Evolutionary conservation across 768 basidiomycete genomes (phyloP).

Genomic region (Dictyophora rubrovolvata): DNA sequence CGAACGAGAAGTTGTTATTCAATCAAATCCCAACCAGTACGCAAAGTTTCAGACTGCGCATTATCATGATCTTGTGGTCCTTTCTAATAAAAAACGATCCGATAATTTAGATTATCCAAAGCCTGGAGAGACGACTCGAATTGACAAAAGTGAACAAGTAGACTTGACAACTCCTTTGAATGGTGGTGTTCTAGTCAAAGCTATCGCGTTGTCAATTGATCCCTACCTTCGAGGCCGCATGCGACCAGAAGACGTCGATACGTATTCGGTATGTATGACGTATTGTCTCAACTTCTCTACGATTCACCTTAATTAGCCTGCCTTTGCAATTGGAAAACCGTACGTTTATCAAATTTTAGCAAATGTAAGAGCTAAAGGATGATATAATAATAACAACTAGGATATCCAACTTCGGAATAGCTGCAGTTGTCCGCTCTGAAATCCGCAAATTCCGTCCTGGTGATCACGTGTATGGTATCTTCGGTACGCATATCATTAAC

Average conservation of each 20-base stretch:
- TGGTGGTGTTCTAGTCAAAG: constrained; percentile 37
- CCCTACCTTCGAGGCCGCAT: constrained; percentile 34
- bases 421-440: constrained; percentile 36
- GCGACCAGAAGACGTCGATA: constrained; percentile 14
- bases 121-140: constrained; percentile 33
- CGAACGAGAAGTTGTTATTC: background rate
- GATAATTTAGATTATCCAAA: constrained; percentile 7
- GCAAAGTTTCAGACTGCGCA: background rate
- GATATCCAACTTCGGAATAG: constrained; percentile 28
- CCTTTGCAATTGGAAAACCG: constrained; percentile 20
- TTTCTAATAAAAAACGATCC: background rate
- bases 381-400: constrained; percentile 12
- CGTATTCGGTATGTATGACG: background rate
- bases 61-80: too few species aligned
- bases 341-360: constrained; percentile 8
- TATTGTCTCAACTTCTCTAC: background rate
- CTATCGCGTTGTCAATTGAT: constrained; percentile 37
- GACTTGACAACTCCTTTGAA: constrained; percentile 38
- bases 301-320: constrained; percentile 1
- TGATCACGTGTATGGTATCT: constrained; percentile 31
- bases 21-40: background rate
- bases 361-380: background rate
- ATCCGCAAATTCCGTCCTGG: constrained; percentile 24
- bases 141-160: constrained; percentile 36
- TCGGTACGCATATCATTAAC: constrained; percentile 12